A percentile compares a stretch with the other conserved stretches of the same genome.
Conservation (phyloP, 257 asterid genomes). For the Fraxinus excelsior region DNA sequence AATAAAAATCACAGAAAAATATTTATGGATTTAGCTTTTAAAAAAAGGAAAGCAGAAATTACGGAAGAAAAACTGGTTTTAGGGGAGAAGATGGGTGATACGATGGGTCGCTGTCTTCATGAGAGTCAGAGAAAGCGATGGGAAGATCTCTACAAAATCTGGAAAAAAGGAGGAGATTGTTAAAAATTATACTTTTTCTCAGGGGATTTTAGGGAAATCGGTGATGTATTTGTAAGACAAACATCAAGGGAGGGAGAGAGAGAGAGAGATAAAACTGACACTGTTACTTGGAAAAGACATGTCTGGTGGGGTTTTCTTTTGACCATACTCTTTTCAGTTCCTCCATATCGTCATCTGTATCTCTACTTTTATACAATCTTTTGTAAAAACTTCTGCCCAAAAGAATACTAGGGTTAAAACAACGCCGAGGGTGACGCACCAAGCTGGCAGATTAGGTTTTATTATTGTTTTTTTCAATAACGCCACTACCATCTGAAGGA, state of each 20-base stretch:
- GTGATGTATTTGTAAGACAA: neutral
- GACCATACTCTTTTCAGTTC: neutral
- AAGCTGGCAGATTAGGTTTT: no score
- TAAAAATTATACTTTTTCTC: neutral
- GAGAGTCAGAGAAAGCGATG: constrained; percentile 27
- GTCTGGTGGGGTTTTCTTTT: constrained; percentile 3
- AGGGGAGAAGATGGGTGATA: neutral
- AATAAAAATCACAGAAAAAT: neutral
- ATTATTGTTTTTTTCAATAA: no score
- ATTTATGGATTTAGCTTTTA: no score
- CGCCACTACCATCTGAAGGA: no score
- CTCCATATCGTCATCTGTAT: neutral
- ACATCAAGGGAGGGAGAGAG: neutral
- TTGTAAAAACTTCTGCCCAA: neutral
- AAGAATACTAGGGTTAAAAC: neutral
- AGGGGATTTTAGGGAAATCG: neutral
- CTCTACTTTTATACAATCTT: neutral
- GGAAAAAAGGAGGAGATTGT: constrained; percentile 12
- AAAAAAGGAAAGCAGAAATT: constrained; percentile 17
- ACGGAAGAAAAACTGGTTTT: constrained; percentile 20
- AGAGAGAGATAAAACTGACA: neutral
- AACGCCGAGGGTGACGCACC: neutral
- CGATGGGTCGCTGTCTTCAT: constrained; percentile 37
- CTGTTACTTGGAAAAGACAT: neutral
- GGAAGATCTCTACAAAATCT: constrained; percentile 38